phyloP scores from a whole-genome alignment of 805 yeast genomes.

The Wickerhamomyces rabaulensis region DNA sequence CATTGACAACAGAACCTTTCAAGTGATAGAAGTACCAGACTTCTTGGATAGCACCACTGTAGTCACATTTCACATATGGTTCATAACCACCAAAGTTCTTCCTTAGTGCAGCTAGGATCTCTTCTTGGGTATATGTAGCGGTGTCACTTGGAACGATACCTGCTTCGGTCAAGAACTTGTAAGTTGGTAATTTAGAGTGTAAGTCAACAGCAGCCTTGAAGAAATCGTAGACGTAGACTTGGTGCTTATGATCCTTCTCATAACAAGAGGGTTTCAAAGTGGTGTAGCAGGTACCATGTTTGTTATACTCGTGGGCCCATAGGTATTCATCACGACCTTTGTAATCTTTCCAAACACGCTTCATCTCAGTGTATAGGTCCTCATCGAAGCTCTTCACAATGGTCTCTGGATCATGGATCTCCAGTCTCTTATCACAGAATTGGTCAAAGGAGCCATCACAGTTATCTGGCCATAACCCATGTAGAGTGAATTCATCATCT shows the following conservation, averaged over 20 bases:
- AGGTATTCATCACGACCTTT: slow-evolving; percentile 62
- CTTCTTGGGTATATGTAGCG: slow-evolving; percentile 50
- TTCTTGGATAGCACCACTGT: slow-evolving; percentile 37
- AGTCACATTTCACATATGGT: slow-evolving; percentile 60
- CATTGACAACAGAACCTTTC: slow-evolving; percentile 65
- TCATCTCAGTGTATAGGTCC: slow-evolving; percentile 54
- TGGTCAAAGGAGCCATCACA: slow-evolving; percentile 81
- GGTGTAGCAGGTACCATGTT: slow-evolving; percentile 89
- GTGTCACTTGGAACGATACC: slow-evolving; percentile 66
- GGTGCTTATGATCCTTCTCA: slow-evolving; percentile 20
- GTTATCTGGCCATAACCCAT: slow-evolving; percentile 86
- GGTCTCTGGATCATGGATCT: slow-evolving; percentile 42
- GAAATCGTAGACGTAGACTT: slow-evolving; percentile 59
- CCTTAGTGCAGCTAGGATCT: slow-evolving; percentile 48
- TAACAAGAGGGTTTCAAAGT: slow-evolving; percentile 76
- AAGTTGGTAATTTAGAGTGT: slow-evolving; percentile 60
- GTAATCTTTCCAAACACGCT: slow-evolving; percentile 64
- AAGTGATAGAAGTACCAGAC: slow-evolving; percentile 78
- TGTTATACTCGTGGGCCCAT: slow-evolving; percentile 92
- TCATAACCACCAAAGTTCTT: slow-evolving; percentile 43
- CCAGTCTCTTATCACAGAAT: slow-evolving; percentile 63
- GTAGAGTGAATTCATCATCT: slow-evolving; percentile 66
- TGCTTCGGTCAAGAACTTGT: slow-evolving; percentile 53
- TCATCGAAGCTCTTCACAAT: slow-evolving; percentile 41
- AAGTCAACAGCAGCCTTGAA: slow-evolving; percentile 55